A percentile compares a stretch with the other conserved stretches of the same genome.
These are phyloP conservation scores for Tephrocybe sp. DNA, from an alignment of 768 basidiomycete genomes.

Conservation along the genomic window DNA sequence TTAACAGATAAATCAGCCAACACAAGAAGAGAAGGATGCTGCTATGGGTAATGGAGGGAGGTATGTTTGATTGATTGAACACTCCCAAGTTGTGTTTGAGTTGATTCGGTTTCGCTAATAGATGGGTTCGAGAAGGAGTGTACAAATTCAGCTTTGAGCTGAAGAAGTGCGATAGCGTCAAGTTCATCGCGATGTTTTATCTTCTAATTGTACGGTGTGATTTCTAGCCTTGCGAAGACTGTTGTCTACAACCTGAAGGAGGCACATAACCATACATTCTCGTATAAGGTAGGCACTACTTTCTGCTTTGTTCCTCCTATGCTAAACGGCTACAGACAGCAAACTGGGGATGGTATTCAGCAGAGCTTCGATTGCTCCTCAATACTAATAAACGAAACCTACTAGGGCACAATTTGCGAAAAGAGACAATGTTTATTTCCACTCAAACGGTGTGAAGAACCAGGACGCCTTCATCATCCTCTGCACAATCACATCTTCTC, in stretches of 20 bases:
- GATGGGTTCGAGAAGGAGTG: slow-evolving; percentile 85
- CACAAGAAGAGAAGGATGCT: slow-evolving; percentile 69
- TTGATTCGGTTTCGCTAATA: slow-evolving; percentile 32
- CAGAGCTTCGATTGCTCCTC: background rate
- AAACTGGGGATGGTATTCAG: slow-evolving; percentile 81
- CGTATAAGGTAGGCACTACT: slow-evolving; percentile 45
- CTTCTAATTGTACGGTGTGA: slow-evolving; percentile 10
- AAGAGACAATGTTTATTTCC: slow-evolving; percentile 69
- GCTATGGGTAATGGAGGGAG: slow-evolving; percentile 57
- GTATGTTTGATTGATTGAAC: slow-evolving; percentile 24
- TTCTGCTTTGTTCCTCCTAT: background rate
- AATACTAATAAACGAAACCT: background rate
- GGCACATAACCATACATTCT: slow-evolving; percentile 81
- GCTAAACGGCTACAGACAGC: slow-evolving; percentile 52
- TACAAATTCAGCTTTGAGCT: slow-evolving; percentile 87
- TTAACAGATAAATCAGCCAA: slow-evolving; percentile 50
- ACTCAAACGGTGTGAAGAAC: slow-evolving; percentile 47
- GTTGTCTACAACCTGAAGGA: slow-evolving; percentile 68
- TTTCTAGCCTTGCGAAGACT: slow-evolving; percentile 41
- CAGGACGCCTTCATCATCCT: slow-evolving; percentile 74
- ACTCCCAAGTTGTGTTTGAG: background rate
- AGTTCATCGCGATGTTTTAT: slow-evolving; percentile 16
- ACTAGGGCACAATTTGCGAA: slow-evolving; percentile 77
- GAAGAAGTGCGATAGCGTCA: slow-evolving; percentile 49
- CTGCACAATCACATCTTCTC: slow-evolving; percentile 76